Conservation (phyloP, 2,329 filamentous ascomycete genomes). For the Fusarium continuum region DNA sequence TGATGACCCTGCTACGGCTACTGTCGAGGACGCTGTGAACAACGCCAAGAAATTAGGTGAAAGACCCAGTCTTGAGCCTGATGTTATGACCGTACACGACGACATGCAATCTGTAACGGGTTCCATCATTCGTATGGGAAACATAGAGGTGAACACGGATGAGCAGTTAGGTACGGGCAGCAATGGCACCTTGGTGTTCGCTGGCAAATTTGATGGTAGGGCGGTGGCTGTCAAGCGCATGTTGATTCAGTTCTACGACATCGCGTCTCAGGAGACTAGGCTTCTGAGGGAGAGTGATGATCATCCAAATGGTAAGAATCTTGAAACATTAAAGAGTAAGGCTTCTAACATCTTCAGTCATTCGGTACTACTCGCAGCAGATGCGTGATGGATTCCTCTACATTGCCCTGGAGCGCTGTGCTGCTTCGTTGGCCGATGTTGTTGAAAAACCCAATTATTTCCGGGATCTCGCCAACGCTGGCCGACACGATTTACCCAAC, state of each 20-base stretch:
- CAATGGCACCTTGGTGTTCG: slow-evolving; percentile 96
- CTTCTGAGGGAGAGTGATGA: slow-evolving; percentile 93
- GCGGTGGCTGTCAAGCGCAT: slow-evolving; percentile 97
- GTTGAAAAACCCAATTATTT: slow-evolving; percentile 78
- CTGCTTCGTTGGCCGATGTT: slow-evolving; percentile 91
- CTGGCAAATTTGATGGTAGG: slow-evolving; percentile 91
- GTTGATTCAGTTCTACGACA: slow-evolving; percentile 94
- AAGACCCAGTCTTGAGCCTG: slow-evolving; percentile 65
- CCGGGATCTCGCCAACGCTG: slow-evolving; percentile 74
- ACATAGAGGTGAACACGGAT: slow-evolving; percentile 70
- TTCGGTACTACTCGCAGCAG: slow-evolving; percentile 94
- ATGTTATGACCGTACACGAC: slow-evolving; percentile 66
- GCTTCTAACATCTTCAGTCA: slow-evolving; percentile 65
- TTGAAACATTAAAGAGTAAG: too few species aligned
- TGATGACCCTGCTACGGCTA: slow-evolving; percentile 55
- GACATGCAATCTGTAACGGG: slow-evolving; percentile 69
- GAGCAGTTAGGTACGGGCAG: slow-evolving; percentile 80
- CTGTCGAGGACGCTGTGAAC: slow-evolving; percentile 70
- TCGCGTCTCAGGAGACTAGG: slow-evolving; percentile 92
- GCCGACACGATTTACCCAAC: slow-evolving; percentile 78
- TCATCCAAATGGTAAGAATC: slow-evolving; percentile 77
- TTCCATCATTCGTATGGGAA: slow-evolving; percentile 68
- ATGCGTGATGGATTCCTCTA: slow-evolving; percentile 91
- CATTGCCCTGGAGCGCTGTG: slow-evolving; percentile 93
- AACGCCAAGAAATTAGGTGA: slow-evolving; percentile 67